phyloP scores from a whole-genome alignment of 192 early-diverging fungal genomes.

The Backusella circina region DNA sequence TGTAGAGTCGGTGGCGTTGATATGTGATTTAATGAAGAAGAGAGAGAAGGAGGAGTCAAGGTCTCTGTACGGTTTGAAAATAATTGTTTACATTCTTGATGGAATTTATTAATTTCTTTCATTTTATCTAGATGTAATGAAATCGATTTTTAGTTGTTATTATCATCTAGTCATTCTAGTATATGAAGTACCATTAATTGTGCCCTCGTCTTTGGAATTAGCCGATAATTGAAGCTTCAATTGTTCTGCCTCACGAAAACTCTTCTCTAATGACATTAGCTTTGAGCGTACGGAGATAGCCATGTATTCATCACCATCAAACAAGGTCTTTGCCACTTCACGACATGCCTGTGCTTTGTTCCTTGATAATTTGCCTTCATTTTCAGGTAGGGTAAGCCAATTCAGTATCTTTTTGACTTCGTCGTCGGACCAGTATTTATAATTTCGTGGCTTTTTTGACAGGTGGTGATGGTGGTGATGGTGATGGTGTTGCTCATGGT shows the following conservation, averaged over 20 bases:
- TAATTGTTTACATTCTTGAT: slow-evolving; percentile 6
- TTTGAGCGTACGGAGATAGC: neutral
- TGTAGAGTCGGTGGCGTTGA: neutral
- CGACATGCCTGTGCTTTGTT: slow-evolving; percentile 1
- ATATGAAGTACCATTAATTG: neutral
- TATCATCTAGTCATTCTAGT: neutral
- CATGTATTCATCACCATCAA: slow-evolving; percentile 9
- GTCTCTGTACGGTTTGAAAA: neutral
- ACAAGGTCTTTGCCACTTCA: neutral
- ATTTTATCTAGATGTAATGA: neutral
- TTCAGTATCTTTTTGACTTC: neutral
- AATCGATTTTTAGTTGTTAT: neutral
- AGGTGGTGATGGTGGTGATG: neutral
- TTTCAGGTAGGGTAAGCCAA: neutral
- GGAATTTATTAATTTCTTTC: slow-evolving; percentile 5
- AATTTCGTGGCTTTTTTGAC: slow-evolving; percentile 10
- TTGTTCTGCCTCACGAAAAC: neutral
- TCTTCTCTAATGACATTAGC: neutral
- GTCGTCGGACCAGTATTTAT: slow-evolving; percentile 8
- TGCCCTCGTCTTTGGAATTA: neutral
- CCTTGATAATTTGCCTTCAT: slow-evolving; percentile 1
- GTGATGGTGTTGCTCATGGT: neutral
- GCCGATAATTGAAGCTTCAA: neutral
- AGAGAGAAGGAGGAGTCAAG: neutral
- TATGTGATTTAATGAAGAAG: neutral